These are phyloP conservation scores for Eudorina sp. DNA, from an alignment of 139 green algal genomes.

Conservation along the genomic window DNA sequence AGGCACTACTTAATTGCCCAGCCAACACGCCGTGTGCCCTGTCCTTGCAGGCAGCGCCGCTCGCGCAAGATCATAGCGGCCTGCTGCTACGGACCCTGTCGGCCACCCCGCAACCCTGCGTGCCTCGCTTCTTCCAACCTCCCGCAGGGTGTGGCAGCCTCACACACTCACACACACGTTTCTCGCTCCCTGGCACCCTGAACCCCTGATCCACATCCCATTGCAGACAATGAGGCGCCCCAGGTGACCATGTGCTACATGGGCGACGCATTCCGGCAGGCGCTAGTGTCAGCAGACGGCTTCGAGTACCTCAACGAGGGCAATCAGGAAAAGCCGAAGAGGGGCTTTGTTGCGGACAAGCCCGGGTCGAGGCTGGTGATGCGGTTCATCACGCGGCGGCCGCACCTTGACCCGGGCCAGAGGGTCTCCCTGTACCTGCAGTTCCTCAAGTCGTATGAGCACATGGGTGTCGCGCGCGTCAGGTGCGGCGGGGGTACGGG, in stretches of 20 bases:
- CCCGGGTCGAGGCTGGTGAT: not conserved
- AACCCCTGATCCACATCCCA: too few relatives aligned
- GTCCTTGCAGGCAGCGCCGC: too few relatives aligned
- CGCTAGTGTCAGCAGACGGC: not conserved
- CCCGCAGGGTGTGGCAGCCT: too few relatives aligned
- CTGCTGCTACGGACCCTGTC: too few relatives aligned
- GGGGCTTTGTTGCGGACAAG: not conserved
- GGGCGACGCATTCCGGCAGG: not conserved
- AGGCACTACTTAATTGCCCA: too few relatives aligned
- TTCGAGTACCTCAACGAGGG: conserved; percentile 11
- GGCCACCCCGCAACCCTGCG: too few relatives aligned
- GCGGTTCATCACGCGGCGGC: not conserved
- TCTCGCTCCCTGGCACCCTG: too few relatives aligned
- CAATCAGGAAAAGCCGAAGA: not conserved
- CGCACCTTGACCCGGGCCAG: not conserved
- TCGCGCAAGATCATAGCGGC: too few relatives aligned
- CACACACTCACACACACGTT: too few relatives aligned
- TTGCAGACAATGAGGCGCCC: not conserved
- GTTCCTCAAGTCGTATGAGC: conserved; percentile 15
- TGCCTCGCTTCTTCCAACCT: too few relatives aligned
- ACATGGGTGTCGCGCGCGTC: not conserved
- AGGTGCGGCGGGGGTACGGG: not conserved
- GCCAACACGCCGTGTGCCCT: too few relatives aligned
- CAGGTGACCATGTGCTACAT: not conserved
- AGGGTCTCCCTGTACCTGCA: not conserved